phyloP scores from a whole-genome alignment of 1,284 basidiomycete genomes.

The Malassezia cuniculi region DNA sequence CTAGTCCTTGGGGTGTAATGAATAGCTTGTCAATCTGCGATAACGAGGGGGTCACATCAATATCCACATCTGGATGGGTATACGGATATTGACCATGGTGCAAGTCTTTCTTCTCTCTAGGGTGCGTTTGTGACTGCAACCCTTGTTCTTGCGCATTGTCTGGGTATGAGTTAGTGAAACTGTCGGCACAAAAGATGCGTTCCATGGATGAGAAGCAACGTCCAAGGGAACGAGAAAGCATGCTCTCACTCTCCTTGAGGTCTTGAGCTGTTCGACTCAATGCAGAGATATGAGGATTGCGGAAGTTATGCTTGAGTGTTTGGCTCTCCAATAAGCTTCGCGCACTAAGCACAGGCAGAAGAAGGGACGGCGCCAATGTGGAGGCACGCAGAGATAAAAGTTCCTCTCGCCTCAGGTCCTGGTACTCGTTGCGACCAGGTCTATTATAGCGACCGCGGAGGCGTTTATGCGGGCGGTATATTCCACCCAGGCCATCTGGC shows the following conservation, averaged over 20 bases:
- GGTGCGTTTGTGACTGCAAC: too few relatives aligned
- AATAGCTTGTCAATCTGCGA: conserved; percentile 37
- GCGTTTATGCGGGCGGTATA: conserved; percentile 4
- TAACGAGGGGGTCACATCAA: conserved; percentile 24
- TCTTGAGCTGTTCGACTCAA: conserved; percentile 42
- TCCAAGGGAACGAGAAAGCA: conserved; percentile 33
- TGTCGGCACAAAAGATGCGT: conserved; percentile 6
- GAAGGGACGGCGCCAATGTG: conserved; percentile 31
- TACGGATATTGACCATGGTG: too few relatives aligned
- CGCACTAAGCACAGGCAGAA: conserved; percentile 35
- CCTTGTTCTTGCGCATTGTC: too few relatives aligned
- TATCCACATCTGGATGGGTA: too few relatives aligned
- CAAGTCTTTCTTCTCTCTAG: too few relatives aligned
- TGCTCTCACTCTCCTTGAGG: conserved; percentile 37
- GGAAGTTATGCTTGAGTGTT: conserved; percentile 39
- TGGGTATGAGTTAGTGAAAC: too few relatives aligned
- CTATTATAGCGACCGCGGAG: background rate
- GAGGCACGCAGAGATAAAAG: conserved; percentile 1
- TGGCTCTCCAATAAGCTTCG: conserved; percentile 34
- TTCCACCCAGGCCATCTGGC: conserved; percentile 6
- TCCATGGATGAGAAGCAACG: conserved; percentile 40
- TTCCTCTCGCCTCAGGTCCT: conserved; percentile 3
- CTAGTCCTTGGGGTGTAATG: conserved; percentile 33
- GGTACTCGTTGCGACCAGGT: conserved; percentile 1
- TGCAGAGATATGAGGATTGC: conserved; percentile 40